A percentile compares a stretch with the other conserved stretches of the same genome.
Evolutionary conservation across 1,284 basidiomycete genomes (phyloP).

Genomic region (Chiua sp.): DNA sequence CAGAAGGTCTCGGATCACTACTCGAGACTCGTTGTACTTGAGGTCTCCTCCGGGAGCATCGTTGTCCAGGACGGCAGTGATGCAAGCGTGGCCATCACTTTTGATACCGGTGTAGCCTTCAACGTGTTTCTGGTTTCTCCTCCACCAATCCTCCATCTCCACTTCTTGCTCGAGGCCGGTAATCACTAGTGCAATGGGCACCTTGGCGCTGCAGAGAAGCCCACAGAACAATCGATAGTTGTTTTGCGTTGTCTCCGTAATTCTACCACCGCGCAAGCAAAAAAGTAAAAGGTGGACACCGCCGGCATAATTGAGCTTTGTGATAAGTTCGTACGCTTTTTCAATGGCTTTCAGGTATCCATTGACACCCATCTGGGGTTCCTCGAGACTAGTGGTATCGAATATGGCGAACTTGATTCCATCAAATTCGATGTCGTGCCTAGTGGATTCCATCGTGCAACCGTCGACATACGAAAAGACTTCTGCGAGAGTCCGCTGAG

Average conservation of each 20-base stretch:
- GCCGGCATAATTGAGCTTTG: slow-evolving; percentile 31
- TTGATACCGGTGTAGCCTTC: slow-evolving; percentile 36
- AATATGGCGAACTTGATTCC: slow-evolving; percentile 34
- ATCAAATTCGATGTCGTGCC: slow-evolving; percentile 28
- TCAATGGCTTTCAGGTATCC: slow-evolving; percentile 39
- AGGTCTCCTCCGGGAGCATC: slow-evolving; percentile 25
- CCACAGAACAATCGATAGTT: slow-evolving; percentile 45
- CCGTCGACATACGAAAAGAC: slow-evolving; percentile 36
- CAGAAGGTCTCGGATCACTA: slow-evolving; percentile 26
- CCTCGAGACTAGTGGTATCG: slow-evolving; percentile 49
- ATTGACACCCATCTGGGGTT: slow-evolving; percentile 37
- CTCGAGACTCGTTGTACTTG: slow-evolving; percentile 30
- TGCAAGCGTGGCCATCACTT: slow-evolving; percentile 42
- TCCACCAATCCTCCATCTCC: slow-evolving; percentile 48
- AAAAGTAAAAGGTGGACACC: slow-evolving; percentile 47
- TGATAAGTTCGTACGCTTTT: slow-evolving; percentile 40
- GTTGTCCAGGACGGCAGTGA: slow-evolving; percentile 40
- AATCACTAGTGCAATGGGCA: slow-evolving; percentile 45
- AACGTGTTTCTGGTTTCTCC: slow-evolving; percentile 38
- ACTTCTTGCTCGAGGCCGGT: slow-evolving; percentile 45
- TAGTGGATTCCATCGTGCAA: slow-evolving; percentile 37
- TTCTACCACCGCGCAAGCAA: slow-evolving; percentile 42
- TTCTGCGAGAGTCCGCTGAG: slow-evolving; percentile 26
- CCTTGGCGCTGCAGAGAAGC: slow-evolving; percentile 37
- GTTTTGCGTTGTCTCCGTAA: slow-evolving; percentile 39